These are phyloP conservation scores for Paspalum vaginatum DNA, from an alignment of 176 grass and related monocot species.

Conservation along the genomic window DNA sequence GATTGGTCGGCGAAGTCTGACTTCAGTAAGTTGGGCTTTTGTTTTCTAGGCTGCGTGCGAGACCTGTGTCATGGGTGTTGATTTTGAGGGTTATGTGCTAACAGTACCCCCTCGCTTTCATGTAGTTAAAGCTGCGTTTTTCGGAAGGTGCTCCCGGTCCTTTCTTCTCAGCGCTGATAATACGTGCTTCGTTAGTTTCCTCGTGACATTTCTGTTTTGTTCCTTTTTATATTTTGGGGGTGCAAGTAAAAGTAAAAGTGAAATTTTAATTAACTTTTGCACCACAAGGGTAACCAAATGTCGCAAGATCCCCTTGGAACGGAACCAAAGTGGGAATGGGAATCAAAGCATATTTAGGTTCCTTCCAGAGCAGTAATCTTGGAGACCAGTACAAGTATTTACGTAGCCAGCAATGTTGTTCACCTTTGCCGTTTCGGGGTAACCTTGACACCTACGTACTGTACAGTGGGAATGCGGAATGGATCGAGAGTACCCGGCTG, in stretches of 20 bases:
- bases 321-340: slow-evolving; percentile 36
- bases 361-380: slow-evolving; percentile 16
- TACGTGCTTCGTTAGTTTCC: slow-evolving; percentile 19
- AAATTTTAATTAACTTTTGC: neutral
- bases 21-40: slow-evolving; percentile 22
- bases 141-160: slow-evolving; percentile 2
- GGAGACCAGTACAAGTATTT: slow-evolving; percentile 26
- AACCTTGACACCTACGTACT: slow-evolving; percentile 34
- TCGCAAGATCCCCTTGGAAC: neutral
- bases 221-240: neutral
- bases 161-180: neutral
- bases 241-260: slow-evolving; percentile 7
- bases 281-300: neutral
- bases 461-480: too few relatives aligned
- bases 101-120: slow-evolving; percentile 45
- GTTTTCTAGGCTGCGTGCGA: slow-evolving; percentile 28
- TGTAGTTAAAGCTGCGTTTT: slow-evolving; percentile 50
- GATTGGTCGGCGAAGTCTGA: slow-evolving; percentile 11
- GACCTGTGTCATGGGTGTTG: slow-evolving; percentile 35
- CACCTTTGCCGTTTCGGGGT: slow-evolving; percentile 36
- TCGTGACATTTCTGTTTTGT: neutral
- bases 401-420: slow-evolving; percentile 18
- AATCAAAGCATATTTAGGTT: slow-evolving; percentile 37
- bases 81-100: slow-evolving; percentile 23
- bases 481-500: too few relatives aligned